Conservation (phyloP, 345 rosid species). For the Capsella bursapastoris region DNA sequence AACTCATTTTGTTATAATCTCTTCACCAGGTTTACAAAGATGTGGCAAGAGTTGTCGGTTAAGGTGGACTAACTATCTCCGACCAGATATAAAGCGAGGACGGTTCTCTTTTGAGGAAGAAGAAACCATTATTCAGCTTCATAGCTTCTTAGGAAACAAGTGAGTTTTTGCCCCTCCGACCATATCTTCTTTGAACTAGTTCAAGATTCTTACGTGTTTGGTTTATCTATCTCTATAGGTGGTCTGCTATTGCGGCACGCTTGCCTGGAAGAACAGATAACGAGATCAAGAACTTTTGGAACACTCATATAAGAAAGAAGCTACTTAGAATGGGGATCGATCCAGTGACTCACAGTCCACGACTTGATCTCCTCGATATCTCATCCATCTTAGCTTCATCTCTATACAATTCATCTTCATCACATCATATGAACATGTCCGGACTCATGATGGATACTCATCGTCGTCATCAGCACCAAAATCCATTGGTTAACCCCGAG, state of each 20-base stretch:
- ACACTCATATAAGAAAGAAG: constrained; percentile 78
- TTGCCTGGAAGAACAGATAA: constrained; percentile 90
- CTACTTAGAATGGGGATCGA: constrained; percentile 86
- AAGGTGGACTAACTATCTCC: constrained; percentile 78
- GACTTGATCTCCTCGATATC: constrained; percentile 74
- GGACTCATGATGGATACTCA: constrained; percentile 55
- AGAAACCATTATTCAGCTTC: constrained; percentile 74
- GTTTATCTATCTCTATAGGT: constrained; percentile 43
- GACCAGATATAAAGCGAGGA: constrained; percentile 83
- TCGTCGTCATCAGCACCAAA: constrained; percentile 34
- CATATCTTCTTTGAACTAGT: constrained; percentile 7
- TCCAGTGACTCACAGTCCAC: constrained; percentile 79
- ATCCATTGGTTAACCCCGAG: constrained; percentile 41
- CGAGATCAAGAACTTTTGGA: constrained; percentile 86
- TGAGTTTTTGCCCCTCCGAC: constrained; percentile 31
- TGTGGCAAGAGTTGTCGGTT: constrained; percentile 84
- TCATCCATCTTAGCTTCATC: constrained; percentile 63
- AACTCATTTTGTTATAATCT: background rate
- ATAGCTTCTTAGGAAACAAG: constrained; percentile 76
- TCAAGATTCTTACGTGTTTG: constrained; percentile 27
- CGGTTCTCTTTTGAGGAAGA: constrained; percentile 74
- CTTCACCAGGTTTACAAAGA: constrained; percentile 56
- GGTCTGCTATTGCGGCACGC: constrained; percentile 84
- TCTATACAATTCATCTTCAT: constrained; percentile 50
- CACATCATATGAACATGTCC: constrained; percentile 54